phyloP scores from a whole-genome alignment of 192 early-diverging fungal genomes.

The Cladochytrium replicatum region DNA sequence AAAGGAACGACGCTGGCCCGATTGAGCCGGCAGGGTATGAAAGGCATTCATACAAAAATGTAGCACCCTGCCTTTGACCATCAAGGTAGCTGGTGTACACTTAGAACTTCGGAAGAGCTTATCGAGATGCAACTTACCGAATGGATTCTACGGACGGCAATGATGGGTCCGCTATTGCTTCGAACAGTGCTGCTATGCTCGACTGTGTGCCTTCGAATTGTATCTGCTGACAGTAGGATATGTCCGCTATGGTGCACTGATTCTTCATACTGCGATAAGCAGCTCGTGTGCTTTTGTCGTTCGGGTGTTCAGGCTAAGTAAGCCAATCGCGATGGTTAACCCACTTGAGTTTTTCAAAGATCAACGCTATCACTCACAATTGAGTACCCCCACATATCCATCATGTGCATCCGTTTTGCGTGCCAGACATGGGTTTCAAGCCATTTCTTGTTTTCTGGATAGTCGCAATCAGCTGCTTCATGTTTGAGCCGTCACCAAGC shows the following conservation, averaged over 20 bases:
- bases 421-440: conserved; percentile 98
- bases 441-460: conserved; percentile 58
- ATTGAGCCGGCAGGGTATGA: conserved; percentile 53
- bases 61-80: conserved; percentile 49
- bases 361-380: conserved; percentile 33
- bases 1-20: conserved; percentile 65
- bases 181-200: conserved; percentile 41
- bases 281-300: conserved; percentile 72
- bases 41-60: conserved; percentile 38
- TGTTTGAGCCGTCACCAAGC: no score
- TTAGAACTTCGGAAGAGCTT: no score
- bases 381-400: conserved; percentile 68
- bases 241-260: conserved; percentile 72
- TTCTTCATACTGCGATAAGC: conserved; percentile 66
- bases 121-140: conserved; percentile 9
- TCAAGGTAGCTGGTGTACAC: conserved; percentile 38
- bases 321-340: neutral
- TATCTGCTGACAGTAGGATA: conserved; percentile 66
- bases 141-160: conserved; percentile 18
- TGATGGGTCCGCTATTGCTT: conserved; percentile 49
- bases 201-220: conserved; percentile 51
- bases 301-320: conserved; percentile 63
- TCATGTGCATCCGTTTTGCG: conserved; percentile 95
- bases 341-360: neutral
- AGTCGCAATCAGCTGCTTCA: conserved; percentile 1